Conservation (phyloP, 129 eudicot species). For the Mikania micrantha region DNA sequence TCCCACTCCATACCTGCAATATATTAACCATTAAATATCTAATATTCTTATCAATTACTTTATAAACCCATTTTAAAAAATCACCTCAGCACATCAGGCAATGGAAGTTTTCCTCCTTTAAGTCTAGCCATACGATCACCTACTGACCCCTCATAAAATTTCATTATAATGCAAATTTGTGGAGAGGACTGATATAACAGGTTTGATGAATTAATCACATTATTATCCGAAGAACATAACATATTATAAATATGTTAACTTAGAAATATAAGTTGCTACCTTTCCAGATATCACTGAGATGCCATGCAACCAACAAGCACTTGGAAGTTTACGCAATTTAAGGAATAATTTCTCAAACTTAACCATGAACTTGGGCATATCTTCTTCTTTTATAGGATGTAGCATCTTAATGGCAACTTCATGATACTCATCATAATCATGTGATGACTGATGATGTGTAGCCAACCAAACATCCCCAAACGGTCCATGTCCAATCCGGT, state of each 20-base stretch:
- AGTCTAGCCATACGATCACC: slow-evolving; percentile 70
- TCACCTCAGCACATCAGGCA: slow-evolving; percentile 72
- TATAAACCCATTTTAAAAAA: slow-evolving; percentile 22
- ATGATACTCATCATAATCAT: slow-evolving; percentile 82
- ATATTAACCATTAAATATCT: not conserved
- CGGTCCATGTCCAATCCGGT: slow-evolving; percentile 75
- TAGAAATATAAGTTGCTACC: slow-evolving; percentile 34
- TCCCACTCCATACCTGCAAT: slow-evolving; percentile 66
- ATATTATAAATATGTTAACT: not conserved
- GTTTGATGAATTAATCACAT: not conserved
- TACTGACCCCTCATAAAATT: slow-evolving; percentile 77
- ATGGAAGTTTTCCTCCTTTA: slow-evolving; percentile 71
- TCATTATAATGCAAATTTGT: slow-evolving; percentile 61
- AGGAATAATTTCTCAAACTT: slow-evolving; percentile 53
- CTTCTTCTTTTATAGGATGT: slow-evolving; percentile 57
- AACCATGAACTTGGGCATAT: slow-evolving; percentile 38
- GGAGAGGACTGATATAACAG: slow-evolving; percentile 17
- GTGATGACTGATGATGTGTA: slow-evolving; percentile 72
- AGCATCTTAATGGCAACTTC: slow-evolving; percentile 81
- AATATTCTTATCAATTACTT: not conserved
- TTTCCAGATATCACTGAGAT: slow-evolving; percentile 58
- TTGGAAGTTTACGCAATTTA: slow-evolving; percentile 41
- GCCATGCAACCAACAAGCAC: slow-evolving; percentile 88
- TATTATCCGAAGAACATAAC: not conserved
- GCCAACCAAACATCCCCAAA: slow-evolving; percentile 95